These are phyloP conservation scores for Penicillium griseofulvum DNA, from an alignment of 2,329 filamentous ascomycete species.

Conservation along the genomic window DNA sequence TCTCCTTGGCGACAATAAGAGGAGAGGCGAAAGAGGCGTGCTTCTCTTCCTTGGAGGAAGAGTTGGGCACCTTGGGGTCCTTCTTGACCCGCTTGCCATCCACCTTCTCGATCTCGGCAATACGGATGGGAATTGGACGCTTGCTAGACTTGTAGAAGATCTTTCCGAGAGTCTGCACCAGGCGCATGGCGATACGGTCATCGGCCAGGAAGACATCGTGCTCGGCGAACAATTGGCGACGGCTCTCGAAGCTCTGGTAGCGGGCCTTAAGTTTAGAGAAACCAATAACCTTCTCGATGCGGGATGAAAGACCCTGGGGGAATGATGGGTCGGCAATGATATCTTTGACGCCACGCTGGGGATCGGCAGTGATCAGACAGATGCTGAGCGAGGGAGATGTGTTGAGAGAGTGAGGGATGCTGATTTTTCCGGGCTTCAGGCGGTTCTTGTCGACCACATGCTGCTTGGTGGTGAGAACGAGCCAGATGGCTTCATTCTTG, in stretches of 20 bases:
- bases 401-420: slow-evolving; percentile 73
- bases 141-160: slow-evolving; percentile 88
- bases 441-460: slow-evolving; percentile 69
- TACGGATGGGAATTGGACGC: slow-evolving; percentile 77
- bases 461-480: slow-evolving; percentile 63
- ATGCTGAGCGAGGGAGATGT: slow-evolving; percentile 64
- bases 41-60: slow-evolving; percentile 43
- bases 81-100: slow-evolving; percentile 60
- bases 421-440: slow-evolving; percentile 80
- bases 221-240: slow-evolving; percentile 76
- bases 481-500: slow-evolving; percentile 57
- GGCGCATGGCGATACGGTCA: slow-evolving; percentile 70
- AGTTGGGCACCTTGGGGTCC: slow-evolving; percentile 46
- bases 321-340: slow-evolving; percentile 72
- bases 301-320: slow-evolving; percentile 63
- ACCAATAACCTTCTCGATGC: slow-evolving; percentile 75
- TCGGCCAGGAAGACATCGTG: slow-evolving; percentile 95
- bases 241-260: slow-evolving; percentile 83
- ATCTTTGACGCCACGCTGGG: slow-evolving; percentile 87
- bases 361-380: slow-evolving; percentile 81
- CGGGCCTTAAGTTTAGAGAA: slow-evolving; percentile 82
- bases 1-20: slow-evolving; percentile 71
- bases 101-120: slow-evolving; percentile 63
- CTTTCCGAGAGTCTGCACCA: slow-evolving; percentile 81
- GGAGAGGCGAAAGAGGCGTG: slow-evolving; percentile 55